Evolutionary conservation across 2,329 filamentous ascomycete genomes (phyloP).

Genomic region (Corniculantispora saksenae): DNA sequence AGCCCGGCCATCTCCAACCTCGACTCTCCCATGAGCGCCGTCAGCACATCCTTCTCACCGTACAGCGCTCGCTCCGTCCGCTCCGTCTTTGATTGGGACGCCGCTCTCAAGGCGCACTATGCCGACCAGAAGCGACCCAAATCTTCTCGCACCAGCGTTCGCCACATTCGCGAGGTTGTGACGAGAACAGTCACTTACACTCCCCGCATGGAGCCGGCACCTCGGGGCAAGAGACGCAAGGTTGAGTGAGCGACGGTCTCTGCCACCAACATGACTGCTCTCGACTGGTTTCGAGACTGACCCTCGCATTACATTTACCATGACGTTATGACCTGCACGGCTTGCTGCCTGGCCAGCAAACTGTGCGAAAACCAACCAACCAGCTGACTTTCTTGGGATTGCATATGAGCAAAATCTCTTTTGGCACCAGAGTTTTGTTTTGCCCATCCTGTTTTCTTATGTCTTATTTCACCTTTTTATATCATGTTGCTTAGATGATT

Average conservation of each 20-base stretch:
- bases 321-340: constrained; percentile 13
- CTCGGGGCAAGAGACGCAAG: constrained; percentile 90
- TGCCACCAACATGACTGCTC: neutral
- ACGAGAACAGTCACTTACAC: constrained; percentile 95
- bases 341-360: constrained; percentile 16
- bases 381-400: constrained; percentile 16
- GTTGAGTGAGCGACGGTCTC: constrained; percentile 39
- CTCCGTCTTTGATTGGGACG: constrained; percentile 79
- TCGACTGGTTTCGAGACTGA: constrained; percentile 16
- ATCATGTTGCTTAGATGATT: constrained; percentile 15
- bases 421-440: constrained; percentile 20
- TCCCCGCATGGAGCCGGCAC: constrained; percentile 81
- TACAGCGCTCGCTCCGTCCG: constrained; percentile 67
- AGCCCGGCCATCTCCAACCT: constrained; percentile 68
- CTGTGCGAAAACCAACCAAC: constrained; percentile 3
- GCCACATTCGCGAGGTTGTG: constrained; percentile 82
- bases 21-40: constrained; percentile 70
- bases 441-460: constrained; percentile 9
- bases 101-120: constrained; percentile 67
- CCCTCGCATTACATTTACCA: neutral
- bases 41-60: constrained; percentile 63
- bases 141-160: constrained; percentile 60
- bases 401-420: constrained; percentile 17
- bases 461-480: neutral
- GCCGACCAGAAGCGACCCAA: constrained; percentile 60